Evolutionary conservation across 192 early-diverging fungal genomes (phyloP).

Genomic region (Podila horticola): DNA sequence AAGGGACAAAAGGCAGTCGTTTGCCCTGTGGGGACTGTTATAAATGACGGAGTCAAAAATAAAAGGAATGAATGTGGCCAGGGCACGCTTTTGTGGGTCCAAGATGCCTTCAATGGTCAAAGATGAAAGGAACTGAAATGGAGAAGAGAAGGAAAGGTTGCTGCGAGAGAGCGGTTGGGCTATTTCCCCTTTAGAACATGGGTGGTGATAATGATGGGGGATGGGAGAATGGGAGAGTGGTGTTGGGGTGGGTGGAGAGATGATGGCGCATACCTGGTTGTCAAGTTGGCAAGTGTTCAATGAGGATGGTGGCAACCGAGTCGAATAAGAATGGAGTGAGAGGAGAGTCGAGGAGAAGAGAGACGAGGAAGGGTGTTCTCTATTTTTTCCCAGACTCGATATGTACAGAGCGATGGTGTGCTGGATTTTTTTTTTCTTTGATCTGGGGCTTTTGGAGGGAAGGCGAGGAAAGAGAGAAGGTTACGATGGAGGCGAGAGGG

Average conservation of each 20-base stretch:
- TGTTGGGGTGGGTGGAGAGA: background rate
- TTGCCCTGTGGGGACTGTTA: too few relatives aligned
- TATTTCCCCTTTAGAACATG: too few relatives aligned
- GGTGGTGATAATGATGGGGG: background rate
- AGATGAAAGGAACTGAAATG: background rate
- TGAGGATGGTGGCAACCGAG: slow-evolving; percentile 8
- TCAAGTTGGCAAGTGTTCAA: background rate
- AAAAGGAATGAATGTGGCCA: too few relatives aligned
- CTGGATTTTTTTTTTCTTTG: too few relatives aligned
- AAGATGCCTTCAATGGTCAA: background rate
- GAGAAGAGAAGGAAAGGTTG: background rate
- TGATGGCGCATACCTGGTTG: background rate
- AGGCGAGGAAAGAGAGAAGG: background rate
- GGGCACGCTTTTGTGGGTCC: too few relatives aligned
- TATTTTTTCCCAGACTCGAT: background rate
- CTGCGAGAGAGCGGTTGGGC: too few relatives aligned
- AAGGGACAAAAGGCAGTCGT: too few relatives aligned
- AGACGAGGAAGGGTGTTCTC: background rate
- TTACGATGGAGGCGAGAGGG: background rate
- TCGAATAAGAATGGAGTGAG: background rate
- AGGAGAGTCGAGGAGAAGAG: background rate
- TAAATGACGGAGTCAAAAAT: too few relatives aligned
- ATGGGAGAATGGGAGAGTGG: background rate
- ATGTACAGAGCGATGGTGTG: background rate
- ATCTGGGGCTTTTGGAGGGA: background rate